Base-by-base conservation (phyloP, 139 green algal genomes). In the Diplosphaera chodatii region DNA sequence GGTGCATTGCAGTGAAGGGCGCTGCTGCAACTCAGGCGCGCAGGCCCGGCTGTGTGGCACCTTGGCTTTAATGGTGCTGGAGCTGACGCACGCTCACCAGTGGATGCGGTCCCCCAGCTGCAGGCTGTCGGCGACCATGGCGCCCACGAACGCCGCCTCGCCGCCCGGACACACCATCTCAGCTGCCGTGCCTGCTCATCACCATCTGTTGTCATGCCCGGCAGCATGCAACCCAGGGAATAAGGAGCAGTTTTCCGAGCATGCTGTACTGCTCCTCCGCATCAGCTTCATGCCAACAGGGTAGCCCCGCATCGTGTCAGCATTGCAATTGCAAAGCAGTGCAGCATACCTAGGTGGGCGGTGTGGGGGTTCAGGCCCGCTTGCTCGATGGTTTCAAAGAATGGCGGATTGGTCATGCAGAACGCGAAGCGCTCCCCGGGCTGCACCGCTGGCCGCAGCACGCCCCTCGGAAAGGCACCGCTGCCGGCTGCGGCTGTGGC, bases 321-420 rank as follows among this genome's bases (percentile, higher is more conserved):
- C n/a, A 48, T 10, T 20, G 37, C 37, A 48, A 48, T 6, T 48
- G 37, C 37, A 10, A 55, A 20, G 8, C 27, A 20, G 18, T n/a
- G n/a, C n/a, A n/a, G 28, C 77, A 64, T 25, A 82, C 82, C 83
- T 63, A 73, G 76, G 63, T 82, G 97, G 0, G 80, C 87, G 0
- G 93, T 97, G 72, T 74, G 75, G 1, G 93, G 93, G 72, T 98
- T 98, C 18, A 64, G 67, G 16, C 75, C 80, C 1, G 91, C 89
- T 29, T 97, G 84, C 28, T 84, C 78, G n/a, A 94, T 84, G 59
- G 31, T 84, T 27, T 84, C 77, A 73, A 98, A 98, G 78, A 98
- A 98, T 18, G 94, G 94, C n/a, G 94, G 94, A 80, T 98, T 98
- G 83, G 94, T 97, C 89, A 97, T 96, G 72, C 77, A 87, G 80